phyloP scores from a whole-genome alignment of 179 eudicot genomes.

The Beta corolliflora region DNA sequence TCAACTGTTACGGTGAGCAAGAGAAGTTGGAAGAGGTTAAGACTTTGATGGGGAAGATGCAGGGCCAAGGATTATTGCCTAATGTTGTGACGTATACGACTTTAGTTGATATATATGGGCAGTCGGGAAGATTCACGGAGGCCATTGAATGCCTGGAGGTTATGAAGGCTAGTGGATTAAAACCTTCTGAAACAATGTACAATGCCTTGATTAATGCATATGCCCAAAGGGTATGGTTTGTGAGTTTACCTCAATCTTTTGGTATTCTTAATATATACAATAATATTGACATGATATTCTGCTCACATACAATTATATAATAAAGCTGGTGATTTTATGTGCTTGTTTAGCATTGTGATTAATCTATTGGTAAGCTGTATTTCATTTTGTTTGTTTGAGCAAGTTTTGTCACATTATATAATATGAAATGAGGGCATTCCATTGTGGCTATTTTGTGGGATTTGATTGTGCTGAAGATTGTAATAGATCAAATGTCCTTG shows the following conservation, averaged over 20 bases:
- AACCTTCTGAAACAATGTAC: constrained; percentile 87
- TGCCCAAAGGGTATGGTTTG: constrained; percentile 78
- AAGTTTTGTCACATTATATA: background rate
- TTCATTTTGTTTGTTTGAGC: background rate
- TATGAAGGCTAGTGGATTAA: constrained; percentile 85
- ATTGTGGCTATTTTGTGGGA: background rate
- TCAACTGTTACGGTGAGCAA: constrained; percentile 79
- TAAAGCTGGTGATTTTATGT: background rate
- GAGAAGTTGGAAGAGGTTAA: constrained; percentile 82
- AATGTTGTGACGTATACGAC: constrained; percentile 93
- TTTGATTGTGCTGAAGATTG: background rate
- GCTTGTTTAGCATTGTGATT: background rate
- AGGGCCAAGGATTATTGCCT: constrained; percentile 76
- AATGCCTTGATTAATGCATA: constrained; percentile 96
- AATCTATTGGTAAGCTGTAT: background rate
- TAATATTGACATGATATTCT: background rate
- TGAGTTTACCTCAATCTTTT: constrained; percentile 3
- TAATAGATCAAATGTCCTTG: background rate
- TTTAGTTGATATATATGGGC: constrained; percentile 76
- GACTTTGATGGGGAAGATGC: constrained; percentile 69
- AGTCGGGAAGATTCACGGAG: constrained; percentile 86
- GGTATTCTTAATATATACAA: background rate
- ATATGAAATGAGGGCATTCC: background rate
- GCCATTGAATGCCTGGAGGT: constrained; percentile 94
- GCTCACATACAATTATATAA: background rate